A percentile compares a stretch with the other conserved stretches of the same genome.
These are phyloP conservation scores for Globisporangium paroecandrum DNA, from an alignment of 352 stramenopile species.

Conservation along the genomic window DNA sequence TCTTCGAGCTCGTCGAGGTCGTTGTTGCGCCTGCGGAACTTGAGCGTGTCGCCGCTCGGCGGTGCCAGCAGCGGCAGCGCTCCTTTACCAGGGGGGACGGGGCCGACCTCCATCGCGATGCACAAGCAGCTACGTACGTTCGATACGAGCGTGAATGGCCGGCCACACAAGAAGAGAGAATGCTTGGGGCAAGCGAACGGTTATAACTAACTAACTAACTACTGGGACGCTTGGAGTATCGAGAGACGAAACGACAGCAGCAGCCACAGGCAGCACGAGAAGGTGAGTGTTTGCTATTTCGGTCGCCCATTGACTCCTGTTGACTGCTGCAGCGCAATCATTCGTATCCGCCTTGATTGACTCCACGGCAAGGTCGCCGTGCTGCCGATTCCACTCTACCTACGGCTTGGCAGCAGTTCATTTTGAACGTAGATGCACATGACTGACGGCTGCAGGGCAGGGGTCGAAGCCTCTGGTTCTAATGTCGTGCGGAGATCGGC, in stretches of 20 bases:
- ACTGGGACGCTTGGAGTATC: background rate
- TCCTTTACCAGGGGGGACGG: background rate
- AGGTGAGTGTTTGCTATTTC: background rate
- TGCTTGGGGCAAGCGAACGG: background rate
- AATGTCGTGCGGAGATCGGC: background rate
- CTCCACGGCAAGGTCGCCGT: background rate
- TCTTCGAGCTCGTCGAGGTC: conserved; percentile 46
- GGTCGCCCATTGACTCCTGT: background rate
- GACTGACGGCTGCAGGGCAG: background rate
- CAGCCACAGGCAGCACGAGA: background rate
- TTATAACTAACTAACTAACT: background rate
- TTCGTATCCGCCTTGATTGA: background rate
- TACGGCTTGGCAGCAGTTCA: background rate
- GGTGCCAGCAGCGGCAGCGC: conserved; percentile 33
- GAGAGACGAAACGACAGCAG: background rate
- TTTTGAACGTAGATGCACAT: background rate
- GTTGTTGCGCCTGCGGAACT: conserved; percentile 40
- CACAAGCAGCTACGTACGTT: background rate
- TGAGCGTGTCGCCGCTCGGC: conserved; percentile 33
- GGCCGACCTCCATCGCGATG: conserved; percentile 26
- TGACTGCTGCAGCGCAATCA: background rate
- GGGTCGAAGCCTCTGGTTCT: background rate
- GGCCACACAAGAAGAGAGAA: background rate
- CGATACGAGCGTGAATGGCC: background rate
- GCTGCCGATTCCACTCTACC: background rate